phyloP scores from a whole-genome alignment of 1,284 basidiomycete species.

The Gomphus sp. region DNA sequence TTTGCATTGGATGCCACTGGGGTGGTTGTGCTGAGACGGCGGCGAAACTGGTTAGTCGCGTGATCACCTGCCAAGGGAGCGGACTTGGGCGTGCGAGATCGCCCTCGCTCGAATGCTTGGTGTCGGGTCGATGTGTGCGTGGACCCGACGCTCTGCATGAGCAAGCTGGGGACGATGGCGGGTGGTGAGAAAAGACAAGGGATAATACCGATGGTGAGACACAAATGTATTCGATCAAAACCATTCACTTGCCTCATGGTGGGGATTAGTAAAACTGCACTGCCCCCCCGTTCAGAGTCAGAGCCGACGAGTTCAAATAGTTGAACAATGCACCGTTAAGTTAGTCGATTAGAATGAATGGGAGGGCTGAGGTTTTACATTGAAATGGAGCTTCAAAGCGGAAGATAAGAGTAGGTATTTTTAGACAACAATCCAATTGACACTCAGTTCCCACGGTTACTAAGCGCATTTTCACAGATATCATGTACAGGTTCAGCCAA shows the following conservation, averaged over 20 bases:
- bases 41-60: background rate
- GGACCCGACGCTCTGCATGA: background rate
- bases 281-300: background rate
- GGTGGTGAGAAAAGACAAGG: background rate
- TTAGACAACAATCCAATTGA: background rate
- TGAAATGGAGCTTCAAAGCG: background rate
- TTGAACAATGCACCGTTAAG: background rate
- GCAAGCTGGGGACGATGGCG: background rate
- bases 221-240: background rate
- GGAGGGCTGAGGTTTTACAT: background rate
- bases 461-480: background rate
- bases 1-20: too few relatives aligned
- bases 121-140: background rate
- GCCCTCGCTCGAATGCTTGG: background rate
- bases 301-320: background rate
- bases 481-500: background rate
- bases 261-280: background rate
- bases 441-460: background rate
- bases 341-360: background rate
- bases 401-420: background rate
- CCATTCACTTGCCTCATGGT: background rate
- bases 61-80: background rate
- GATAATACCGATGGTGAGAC: background rate
- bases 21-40: background rate
- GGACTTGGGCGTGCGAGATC: constrained; percentile 2